Conservation (phyloP, 176 grass and related monocot genomes). For the Carex kokanica region DNA sequence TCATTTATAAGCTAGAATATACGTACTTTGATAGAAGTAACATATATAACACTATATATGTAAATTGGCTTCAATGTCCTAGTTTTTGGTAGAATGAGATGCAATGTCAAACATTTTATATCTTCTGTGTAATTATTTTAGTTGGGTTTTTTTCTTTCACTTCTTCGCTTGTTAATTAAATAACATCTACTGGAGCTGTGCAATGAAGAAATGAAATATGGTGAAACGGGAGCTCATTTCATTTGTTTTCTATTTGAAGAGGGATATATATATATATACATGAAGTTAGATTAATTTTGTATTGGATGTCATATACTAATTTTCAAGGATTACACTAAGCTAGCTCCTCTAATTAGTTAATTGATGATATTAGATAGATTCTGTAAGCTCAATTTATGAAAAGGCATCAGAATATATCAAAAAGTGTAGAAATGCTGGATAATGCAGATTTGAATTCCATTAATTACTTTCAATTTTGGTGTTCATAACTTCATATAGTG, state of each 20-base stretch:
- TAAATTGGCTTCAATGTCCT: conserved; percentile 2
- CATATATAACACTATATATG: neutral
- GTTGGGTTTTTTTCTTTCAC: neutral
- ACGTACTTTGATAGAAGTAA: neutral
- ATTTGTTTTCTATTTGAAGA: neutral
- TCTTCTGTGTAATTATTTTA: neutral
- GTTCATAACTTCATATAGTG: neutral
- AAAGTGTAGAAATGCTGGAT: neutral
- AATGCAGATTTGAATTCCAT: neutral
- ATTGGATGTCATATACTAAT: neutral
- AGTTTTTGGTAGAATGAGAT: conserved; percentile 1
- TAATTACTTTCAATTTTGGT: neutral
- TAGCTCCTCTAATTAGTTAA: neutral
- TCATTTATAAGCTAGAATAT: neutral
- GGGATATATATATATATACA: neutral
- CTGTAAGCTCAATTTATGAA: neutral
- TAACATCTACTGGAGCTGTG: neutral
- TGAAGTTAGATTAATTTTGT: neutral
- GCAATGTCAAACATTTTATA: neutral
- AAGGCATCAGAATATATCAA: neutral
- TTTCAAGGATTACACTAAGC: neutral
- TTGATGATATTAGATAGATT: neutral
- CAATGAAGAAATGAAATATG: neutral
- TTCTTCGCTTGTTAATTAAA: neutral
- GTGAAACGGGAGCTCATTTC: neutral